Conservation (phyloP, 2,329 filamentous ascomycete genomes). For the Paraphoma sp. region DNA sequence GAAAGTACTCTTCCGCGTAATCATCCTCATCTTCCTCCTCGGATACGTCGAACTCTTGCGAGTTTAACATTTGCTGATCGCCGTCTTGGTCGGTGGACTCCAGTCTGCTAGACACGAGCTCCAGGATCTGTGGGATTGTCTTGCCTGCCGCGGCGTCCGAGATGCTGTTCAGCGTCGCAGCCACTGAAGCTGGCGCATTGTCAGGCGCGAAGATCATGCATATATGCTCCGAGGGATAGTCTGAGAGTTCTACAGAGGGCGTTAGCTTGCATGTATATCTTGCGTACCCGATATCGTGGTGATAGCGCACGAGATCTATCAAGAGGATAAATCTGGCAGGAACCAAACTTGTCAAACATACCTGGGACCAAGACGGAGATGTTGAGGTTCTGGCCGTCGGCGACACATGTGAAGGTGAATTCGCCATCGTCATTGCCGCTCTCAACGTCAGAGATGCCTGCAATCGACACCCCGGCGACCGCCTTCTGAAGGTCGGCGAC, state of each 20-base stretch:
- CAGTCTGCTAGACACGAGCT: constrained; percentile 50
- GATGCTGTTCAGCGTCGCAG: constrained; percentile 53
- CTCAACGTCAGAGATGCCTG: constrained; percentile 62
- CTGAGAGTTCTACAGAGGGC: constrained; percentile 57
- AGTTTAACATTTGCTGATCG: constrained; percentile 52
- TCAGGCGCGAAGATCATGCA: constrained; percentile 64
- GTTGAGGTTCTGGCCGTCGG: constrained; percentile 36
- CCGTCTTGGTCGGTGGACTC: constrained; percentile 49
- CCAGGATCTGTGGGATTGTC: constrained; percentile 58
- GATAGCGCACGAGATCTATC: neutral
- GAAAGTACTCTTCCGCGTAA: constrained; percentile 39
- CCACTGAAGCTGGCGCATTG: constrained; percentile 52
- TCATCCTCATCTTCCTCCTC: constrained; percentile 42
- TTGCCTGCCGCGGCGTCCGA: constrained; percentile 53
- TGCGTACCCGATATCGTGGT: neutral
- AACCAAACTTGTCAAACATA: constrained; percentile 7
- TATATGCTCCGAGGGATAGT: constrained; percentile 65
- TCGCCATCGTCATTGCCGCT: constrained; percentile 75
- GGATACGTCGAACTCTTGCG: constrained; percentile 42
- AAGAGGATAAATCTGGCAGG: no score
- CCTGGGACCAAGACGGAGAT: constrained; percentile 49
- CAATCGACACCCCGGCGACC: constrained; percentile 46
- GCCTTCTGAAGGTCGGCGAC: constrained; percentile 62
- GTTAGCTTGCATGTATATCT: constrained; percentile 10
- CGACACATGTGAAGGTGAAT: constrained; percentile 63